Evolutionary conservation across 768 basidiomycete species (phyloP).

Genomic region (Lentinula sp.): DNA sequence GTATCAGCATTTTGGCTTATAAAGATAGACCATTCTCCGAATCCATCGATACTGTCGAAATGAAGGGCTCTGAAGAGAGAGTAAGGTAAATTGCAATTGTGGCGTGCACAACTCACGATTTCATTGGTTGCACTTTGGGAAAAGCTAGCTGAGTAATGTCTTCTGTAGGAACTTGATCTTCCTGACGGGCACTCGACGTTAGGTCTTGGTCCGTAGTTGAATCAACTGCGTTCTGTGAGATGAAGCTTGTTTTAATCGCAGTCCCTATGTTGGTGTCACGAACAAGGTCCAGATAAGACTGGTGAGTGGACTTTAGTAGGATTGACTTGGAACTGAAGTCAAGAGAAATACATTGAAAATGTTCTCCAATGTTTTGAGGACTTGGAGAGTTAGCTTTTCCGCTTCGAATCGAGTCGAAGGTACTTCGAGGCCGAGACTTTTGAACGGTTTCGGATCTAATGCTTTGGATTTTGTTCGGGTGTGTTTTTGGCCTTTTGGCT

Average conservation of each 20-base stretch:
- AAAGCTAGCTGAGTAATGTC: slow-evolving; percentile 23
- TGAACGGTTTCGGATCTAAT: not conserved
- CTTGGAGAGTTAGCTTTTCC: not conserved
- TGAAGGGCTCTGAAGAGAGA: slow-evolving; percentile 35
- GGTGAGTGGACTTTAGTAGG: not conserved
- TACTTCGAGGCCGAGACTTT: not conserved
- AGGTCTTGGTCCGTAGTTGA: not conserved
- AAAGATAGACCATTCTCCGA: slow-evolving; percentile 60
- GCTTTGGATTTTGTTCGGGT: not conserved
- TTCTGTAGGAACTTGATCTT: not conserved
- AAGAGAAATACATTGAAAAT: not conserved
- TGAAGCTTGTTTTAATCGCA: not conserved
- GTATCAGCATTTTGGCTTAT: slow-evolving; percentile 45
- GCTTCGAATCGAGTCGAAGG: not conserved
- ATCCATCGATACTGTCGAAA: slow-evolving; percentile 52
- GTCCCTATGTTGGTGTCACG: not conserved
- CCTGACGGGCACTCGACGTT: not conserved
- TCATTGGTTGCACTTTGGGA: slow-evolving; percentile 51
- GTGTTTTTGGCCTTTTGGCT: not conserved
- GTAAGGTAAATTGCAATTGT: not conserved
- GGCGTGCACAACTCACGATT: slow-evolving; percentile 27
- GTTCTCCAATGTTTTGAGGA: not conserved
- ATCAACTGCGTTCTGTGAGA: not conserved
- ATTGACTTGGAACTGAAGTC: not conserved
- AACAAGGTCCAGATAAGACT: not conserved